Conservation (phyloP, 148 eudicot species). For the Rhododendron ovatum region DNA sequence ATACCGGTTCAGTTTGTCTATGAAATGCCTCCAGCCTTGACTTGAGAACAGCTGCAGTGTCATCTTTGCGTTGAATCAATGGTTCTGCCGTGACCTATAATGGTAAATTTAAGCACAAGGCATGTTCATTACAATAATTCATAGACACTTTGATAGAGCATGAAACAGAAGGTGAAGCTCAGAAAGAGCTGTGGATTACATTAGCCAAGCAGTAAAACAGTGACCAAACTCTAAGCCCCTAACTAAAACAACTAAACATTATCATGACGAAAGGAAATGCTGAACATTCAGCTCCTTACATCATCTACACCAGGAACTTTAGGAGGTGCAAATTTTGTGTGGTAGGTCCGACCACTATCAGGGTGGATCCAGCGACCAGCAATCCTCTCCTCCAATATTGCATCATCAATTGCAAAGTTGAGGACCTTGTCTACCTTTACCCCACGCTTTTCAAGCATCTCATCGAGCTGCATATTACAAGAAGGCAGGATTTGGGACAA, state of each 20-base stretch:
- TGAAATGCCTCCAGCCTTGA: constrained; percentile 85
- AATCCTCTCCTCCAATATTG: constrained; percentile 73
- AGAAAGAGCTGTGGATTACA: not conserved
- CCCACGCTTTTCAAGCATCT: constrained; percentile 77
- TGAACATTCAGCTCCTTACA: constrained; percentile 34
- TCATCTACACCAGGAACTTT: constrained; percentile 66
- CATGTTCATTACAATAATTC: not conserved
- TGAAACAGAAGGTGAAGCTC: not conserved
- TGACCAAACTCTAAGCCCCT: not conserved
- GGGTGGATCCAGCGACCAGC: constrained; percentile 82
- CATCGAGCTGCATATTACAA: constrained; percentile 50
- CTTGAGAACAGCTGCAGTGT: constrained; percentile 78
- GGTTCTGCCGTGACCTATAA: constrained; percentile 81
- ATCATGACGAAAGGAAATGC: not conserved
- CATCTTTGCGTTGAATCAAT: constrained; percentile 90
- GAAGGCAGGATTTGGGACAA: not conserved
- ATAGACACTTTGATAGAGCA: not conserved
- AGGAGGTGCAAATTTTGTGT: constrained; percentile 79
- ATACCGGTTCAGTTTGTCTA: constrained; percentile 63
- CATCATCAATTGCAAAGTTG: constrained; percentile 74
- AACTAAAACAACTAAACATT: not conserved
- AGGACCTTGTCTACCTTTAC: constrained; percentile 66
- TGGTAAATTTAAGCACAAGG: not conserved
- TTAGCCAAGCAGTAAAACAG: constrained; percentile 5
- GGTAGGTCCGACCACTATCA: constrained; percentile 68